Evolutionary conservation across 257 asterid genomes (phyloP).

Genomic region (Solanum chiquidenum): DNA sequence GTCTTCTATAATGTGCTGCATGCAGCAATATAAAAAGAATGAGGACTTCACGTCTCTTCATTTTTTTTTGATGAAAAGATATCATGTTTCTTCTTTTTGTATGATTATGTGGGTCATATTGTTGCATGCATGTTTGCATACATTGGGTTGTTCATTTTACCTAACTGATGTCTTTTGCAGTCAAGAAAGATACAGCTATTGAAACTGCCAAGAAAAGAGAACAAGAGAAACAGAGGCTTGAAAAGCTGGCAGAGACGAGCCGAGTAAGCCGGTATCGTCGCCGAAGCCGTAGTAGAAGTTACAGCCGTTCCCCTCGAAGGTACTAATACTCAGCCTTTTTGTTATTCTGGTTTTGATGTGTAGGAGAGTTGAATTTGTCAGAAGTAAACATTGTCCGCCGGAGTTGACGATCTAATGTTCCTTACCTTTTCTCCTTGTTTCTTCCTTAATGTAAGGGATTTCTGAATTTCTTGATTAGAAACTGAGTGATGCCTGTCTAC

Average conservation of each 20-base stretch:
- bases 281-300: slow-evolving; percentile 81
- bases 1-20: slow-evolving; percentile 11
- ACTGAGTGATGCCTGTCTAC: neutral
- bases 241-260: slow-evolving; percentile 78
- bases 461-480: neutral
- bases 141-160: slow-evolving; percentile 6
- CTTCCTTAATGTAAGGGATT: neutral
- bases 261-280: slow-evolving; percentile 43
- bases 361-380: neutral
- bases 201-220: slow-evolving; percentile 95
- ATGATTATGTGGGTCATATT: neutral
- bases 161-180: slow-evolving; percentile 29
- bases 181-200: slow-evolving; percentile 79
- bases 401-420: neutral
- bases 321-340: slow-evolving; percentile 5
- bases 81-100: neutral
- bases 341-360: neutral
- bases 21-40: slow-evolving; percentile 13
- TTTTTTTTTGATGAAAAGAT: neutral
- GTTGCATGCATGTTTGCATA: slow-evolving; percentile 8
- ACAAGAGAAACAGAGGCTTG: slow-evolving; percentile 84
- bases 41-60: neutral
- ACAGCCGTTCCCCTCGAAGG: slow-evolving; percentile 89
- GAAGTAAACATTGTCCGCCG: neutral
- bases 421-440: neutral